Evolutionary conservation across 1,284 basidiomycete genomes (phyloP), one percentile per base, ranked within the genome.

Genomic region (Retiboletus flavoniger): DNA sequence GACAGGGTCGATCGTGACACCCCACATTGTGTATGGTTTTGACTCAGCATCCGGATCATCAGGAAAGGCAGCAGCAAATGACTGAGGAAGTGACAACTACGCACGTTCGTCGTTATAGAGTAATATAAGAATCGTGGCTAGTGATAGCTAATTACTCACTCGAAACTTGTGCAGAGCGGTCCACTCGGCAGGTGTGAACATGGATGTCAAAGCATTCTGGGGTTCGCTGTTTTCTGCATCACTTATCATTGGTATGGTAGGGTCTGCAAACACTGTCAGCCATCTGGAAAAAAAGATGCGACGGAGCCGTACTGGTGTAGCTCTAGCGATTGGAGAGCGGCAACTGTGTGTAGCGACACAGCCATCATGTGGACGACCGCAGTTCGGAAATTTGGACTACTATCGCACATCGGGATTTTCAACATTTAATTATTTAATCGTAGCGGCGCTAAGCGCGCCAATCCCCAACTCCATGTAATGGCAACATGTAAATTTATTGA

Each of bases 101-200:
- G 46, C 2, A 34, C 17, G 34, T n/a, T 19, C 6, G 24, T 43
- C 4, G 28, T 34, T 34, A 8, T 42, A 29, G 17, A 28, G 39
- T 24, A 31, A 42, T 14, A 43, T 32, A 28, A 16, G 38, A 10
- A 6, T 10, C 8, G 19, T 7, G 36, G 7, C 4, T 19, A 24
- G 26, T 3, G 6, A 13, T 24, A 42, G 11, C 24, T 10, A 40
- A 3, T 28, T 47, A 40, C 40, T 35, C 61, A 87, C 89, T 57
- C 85, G 75, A 57, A 91, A 83, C 59, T 81, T 79, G 60, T 80
- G 80, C 57, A 91, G 70, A 14, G 85, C 85, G 24, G 67, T 73
- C 85, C 87, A 87, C 67, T 91, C 89, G 16, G 74, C 74, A 11
- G 79, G 72, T 0, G 83, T 88, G 70, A 91, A 91, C 64, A 78